phyloP scores from a whole-genome alignment of 805 yeast species.

The Maudiozyma serrabonitensis region DNA sequence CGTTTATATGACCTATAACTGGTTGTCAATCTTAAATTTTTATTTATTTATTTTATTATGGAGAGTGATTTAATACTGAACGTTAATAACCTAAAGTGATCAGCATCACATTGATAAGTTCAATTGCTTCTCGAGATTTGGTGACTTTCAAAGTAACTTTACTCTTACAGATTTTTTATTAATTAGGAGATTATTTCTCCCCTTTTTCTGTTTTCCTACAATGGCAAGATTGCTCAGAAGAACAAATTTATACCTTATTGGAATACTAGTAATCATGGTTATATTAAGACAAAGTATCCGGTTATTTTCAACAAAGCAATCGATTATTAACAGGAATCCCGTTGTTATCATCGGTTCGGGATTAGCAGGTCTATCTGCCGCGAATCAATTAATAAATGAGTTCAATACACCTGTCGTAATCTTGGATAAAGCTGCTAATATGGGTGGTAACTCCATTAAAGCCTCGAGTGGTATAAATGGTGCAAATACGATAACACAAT shows the following conservation, averaged over 20 bases:
- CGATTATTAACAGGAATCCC: constrained; percentile 10
- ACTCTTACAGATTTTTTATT: no score
- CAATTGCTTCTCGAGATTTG: no score
- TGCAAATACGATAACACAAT: constrained; percentile 54
- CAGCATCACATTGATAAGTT: no score
- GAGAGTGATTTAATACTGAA: no score
- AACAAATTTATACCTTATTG: not conserved
- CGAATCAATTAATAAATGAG: constrained; percentile 31
- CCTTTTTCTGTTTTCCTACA: not conserved
- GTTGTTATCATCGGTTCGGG: constrained; percentile 49
- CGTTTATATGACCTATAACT: no score
- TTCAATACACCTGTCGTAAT: constrained; percentile 35
- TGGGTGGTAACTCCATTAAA: constrained; percentile 54
- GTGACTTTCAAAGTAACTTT: no score
- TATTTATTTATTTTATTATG: no score
- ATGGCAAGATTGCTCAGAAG: constrained; percentile 1
- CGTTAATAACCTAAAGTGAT: no score
- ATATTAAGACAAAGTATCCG: not conserved
- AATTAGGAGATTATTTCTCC: not conserved
- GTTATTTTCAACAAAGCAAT: not conserved
- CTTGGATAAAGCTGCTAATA: constrained; percentile 38
- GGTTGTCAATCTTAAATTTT: no score
- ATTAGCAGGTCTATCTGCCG: constrained; percentile 44
- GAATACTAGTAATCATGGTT: not conserved
- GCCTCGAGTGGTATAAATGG: constrained; percentile 66